Conservation (phyloP, 495 filamentous ascomycete species). For the Lasiosphaeris hirsuta region DNA sequence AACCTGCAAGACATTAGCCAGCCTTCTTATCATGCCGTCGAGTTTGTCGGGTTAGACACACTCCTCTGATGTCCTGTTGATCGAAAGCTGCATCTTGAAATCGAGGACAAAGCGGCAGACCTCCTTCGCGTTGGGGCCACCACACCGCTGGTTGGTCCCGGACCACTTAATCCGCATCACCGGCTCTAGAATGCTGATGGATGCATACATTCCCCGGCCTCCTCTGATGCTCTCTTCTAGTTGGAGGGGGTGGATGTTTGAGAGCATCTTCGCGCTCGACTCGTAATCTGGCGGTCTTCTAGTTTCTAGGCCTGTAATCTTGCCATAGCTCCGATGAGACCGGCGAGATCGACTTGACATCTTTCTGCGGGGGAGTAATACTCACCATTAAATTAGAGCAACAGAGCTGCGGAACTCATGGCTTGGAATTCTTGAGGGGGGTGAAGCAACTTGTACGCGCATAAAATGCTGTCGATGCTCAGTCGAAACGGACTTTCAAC, state of each 20-base stretch:
- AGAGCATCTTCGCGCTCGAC: conserved; percentile 2
- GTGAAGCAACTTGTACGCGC: too few species aligned
- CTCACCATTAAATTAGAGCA: too few species aligned
- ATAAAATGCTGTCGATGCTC: too few species aligned
- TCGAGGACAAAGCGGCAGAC: conserved; percentile 21
- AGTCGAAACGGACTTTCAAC: too few species aligned
- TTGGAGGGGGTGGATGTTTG: conserved; percentile 21
- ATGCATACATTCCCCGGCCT: conserved; percentile 14
- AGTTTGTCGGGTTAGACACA: background rate
- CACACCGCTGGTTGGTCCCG: background rate
- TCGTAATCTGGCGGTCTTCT: background rate
- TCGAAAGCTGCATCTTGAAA: conserved; percentile 19
- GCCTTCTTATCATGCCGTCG: background rate
- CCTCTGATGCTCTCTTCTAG: conserved; percentile 19
- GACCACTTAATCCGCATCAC: conserved; percentile 24
- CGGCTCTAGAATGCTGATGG: conserved; percentile 23
- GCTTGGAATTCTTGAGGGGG: too few species aligned
- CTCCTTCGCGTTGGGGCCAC: conserved; percentile 1
- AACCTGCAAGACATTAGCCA: conserved; percentile 1
- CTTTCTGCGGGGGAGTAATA: too few species aligned
- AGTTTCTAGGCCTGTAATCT: background rate
- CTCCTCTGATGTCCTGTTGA: conserved; percentile 13
- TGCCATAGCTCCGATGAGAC: background rate
- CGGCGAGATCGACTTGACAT: background rate
- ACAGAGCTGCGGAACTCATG: too few species aligned